Evolutionary conservation across 371 early-diverging fungal species (phyloP).

Genomic region (Fennellomyces sp.): DNA sequence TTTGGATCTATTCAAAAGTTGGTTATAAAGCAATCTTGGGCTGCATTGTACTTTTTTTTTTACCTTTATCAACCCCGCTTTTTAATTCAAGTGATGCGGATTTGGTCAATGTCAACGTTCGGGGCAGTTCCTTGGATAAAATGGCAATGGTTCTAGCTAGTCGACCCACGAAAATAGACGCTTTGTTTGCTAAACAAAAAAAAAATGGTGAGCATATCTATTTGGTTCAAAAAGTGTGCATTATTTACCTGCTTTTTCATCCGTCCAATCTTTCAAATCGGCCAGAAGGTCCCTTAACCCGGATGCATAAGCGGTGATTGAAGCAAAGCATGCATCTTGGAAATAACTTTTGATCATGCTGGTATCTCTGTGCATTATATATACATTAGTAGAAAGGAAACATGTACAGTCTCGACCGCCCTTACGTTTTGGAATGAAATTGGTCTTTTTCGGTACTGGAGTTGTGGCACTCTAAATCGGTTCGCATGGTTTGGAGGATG

Average conservation of each 20-base stretch:
- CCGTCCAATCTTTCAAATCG: slow-evolving; percentile 18
- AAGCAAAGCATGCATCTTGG: slow-evolving; percentile 23
- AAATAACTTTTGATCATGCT: slow-evolving; percentile 27
- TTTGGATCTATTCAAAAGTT: slow-evolving; percentile 26
- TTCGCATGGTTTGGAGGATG: slow-evolving; percentile 11
- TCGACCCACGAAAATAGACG: slow-evolving; percentile 36
- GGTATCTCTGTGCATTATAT: slow-evolving; percentile 22
- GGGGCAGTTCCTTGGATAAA: slow-evolving; percentile 37
- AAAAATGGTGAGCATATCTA: no score
- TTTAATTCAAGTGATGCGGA: slow-evolving; percentile 26
- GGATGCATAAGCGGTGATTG: slow-evolving; percentile 17
- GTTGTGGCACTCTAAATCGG: slow-evolving; percentile 26
- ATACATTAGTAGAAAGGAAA: neutral
- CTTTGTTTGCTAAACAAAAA: slow-evolving; percentile 18
- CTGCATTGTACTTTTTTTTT: neutral
- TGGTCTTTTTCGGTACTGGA: slow-evolving; percentile 11
- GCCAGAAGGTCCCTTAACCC: slow-evolving; percentile 15
- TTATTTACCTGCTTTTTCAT: slow-evolving; percentile 15
- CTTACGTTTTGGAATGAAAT: slow-evolving; percentile 31
- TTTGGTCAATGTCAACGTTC: slow-evolving; percentile 17
- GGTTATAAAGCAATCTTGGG: neutral
- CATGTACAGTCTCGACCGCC: neutral
- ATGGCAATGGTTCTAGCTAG: slow-evolving; percentile 33
- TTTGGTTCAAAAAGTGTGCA: neutral
- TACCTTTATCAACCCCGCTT: slow-evolving; percentile 39